Evolutionary conservation across 164 flowering plant species (phyloP), one percentile per base, ranked within the genome.

Genomic region (Pachysandra terminalis): DNA sequence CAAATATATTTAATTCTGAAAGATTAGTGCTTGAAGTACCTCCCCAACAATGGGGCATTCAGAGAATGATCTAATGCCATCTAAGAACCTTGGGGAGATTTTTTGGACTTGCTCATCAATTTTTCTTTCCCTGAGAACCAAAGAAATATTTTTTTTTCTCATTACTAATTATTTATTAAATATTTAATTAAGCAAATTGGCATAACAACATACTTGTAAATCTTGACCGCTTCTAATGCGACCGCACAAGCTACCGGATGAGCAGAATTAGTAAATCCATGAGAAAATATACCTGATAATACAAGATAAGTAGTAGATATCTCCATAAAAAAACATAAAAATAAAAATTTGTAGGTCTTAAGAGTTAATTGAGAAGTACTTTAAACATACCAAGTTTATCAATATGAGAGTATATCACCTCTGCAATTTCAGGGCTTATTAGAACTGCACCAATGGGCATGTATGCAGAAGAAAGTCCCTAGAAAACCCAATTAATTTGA

Each of bases 201-300:
- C 37, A 3, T 32, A 32, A 7, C 7, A 32, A 7, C 86, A 63
- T 75, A 95, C 99, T 90, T 89, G 81, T 95, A 95, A 37, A 92
- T 81, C 80, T 89, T 95, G 63, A 95, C 73, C 26, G 99, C 78
- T 84, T 95, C 98, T 67, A 90, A 64, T 56, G 97, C 98, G 76
- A 95, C 99, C 3, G 99, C 97, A 82, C 99, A 95, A 26, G 98
- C 61, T 12, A 95, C 99, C 6, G 99, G 99, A 70, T 95, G 99
- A 63, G 98, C 99, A 63, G 99, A 92, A 76, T 92, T 92, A 13
- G 99, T 95, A 75, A 95, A 95, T 75, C 99, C 98, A 79, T 95
- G 99, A 55, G 94, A 82, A 73, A 95, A 90, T 17, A 82, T 0
- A 69, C 99, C 99, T 95, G 81, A 62, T 0, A 15, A 65, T 45